Percentiles rank a stretch among this genome's conserved stretches.
phyloP scores from a whole-genome alignment of 495 filamentous ascomycete species.

The Penicillium turbatum region DNA sequence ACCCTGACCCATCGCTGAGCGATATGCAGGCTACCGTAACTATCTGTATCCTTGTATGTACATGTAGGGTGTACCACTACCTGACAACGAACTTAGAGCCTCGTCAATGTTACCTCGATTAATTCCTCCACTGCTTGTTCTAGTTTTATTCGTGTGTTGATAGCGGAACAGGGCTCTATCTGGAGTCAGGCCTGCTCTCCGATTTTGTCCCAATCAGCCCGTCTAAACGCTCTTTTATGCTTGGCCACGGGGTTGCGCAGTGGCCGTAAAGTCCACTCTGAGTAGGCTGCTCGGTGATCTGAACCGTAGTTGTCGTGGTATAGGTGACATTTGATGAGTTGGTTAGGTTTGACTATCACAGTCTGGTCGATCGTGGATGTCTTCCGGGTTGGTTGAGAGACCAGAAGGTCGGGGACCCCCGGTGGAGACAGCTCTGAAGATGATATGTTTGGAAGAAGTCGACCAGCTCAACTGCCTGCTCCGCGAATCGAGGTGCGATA shows the following conservation, averaged over 20 bases:
- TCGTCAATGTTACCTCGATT: too few species aligned
- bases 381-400: slow-evolving; percentile 16
- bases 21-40: too few species aligned
- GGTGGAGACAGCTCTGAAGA: slow-evolving; percentile 6
- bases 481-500: slow-evolving; percentile 11
- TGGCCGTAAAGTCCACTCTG: slow-evolving; percentile 19
- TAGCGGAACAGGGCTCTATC: too few species aligned
- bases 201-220: slow-evolving; percentile 24
- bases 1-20: too few species aligned
- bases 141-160: too few species aligned
- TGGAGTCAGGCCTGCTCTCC: too few species aligned
- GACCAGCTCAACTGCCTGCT: slow-evolving; percentile 20
- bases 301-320: slow-evolving; percentile 22
- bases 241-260: slow-evolving; percentile 7
- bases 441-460: slow-evolving; percentile 15
- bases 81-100: too few species aligned
- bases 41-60: too few species aligned
- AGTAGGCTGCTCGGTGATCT: slow-evolving; percentile 19
- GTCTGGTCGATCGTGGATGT: slow-evolving; percentile 14
- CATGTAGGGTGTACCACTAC: too few species aligned
- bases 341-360: slow-evolving; percentile 5
- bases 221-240: slow-evolving; percentile 20
- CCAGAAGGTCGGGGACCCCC: slow-evolving; percentile 12
- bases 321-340: slow-evolving; percentile 19
- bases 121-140: too few species aligned